Base-by-base conservation (phyloP, 371 early-diverging fungal genomes). In the Rhizopus delemar region DNA sequence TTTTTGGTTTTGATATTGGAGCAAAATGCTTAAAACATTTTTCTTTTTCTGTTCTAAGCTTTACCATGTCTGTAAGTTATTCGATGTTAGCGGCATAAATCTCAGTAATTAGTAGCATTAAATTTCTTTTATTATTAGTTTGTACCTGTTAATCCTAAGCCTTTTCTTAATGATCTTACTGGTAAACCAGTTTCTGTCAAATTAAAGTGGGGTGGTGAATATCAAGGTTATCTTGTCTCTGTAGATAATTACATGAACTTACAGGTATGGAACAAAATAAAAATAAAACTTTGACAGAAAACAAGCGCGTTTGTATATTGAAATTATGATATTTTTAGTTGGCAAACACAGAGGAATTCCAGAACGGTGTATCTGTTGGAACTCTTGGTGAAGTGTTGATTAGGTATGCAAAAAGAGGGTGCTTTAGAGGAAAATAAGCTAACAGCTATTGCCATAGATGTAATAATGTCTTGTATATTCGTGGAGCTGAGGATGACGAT, bases 141-240 rank as follows among this genome's bases (percentile, higher is more conserved):
- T 80, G 85, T 85, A 46, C 96, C 96, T 31, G 92, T 96, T 55
- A 99, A 99, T 78, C 99, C 99, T 49, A 94, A 92, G 74, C 99
- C 98, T 9, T 98, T 95, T 73, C 84, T 99, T 52, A 92, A 89
- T 63, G 91, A 90, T 51, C 85, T 95, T 41, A 93, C 93, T 32
- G 97, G 96, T 51, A 93, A 96, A 69, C 86, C 94, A 31, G 89
- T 97, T 4, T 75, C 93, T 57, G 92, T 94, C 62, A 92, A 91
- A 77, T 82, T 97, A 67, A 99, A 99, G 85, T 99, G 98, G 97
- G 97, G 97, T 58, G 89, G 90, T 78, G 97, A 97, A 73, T 99
- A 99, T 87, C 93, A 94, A 70, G 99, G 97, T 4, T 83, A 86
- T 64, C 82, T 99, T 58, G 82, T 86, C 36, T 92, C 96, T 5